Evolutionary conservation across 331 rosid genomes (phyloP), one percentile per base, ranked within the genome.

Genomic region (Acacia pycnantha): DNA sequence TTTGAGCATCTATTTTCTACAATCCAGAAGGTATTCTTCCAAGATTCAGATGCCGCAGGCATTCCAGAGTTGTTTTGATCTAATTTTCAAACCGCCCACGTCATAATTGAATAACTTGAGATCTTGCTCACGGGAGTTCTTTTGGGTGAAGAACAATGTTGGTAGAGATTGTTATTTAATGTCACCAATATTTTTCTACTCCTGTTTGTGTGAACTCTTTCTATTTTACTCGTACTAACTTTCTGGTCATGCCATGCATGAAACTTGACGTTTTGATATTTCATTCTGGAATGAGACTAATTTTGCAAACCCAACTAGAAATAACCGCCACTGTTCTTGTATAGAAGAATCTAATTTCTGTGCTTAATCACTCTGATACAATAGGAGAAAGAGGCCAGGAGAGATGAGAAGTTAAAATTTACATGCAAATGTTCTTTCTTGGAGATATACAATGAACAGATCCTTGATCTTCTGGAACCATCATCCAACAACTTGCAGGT

Each of bases 381-480:
- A 74, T 90, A 96, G 99, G 99, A 96, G 82, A 96, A 92, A 89
- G 98, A 96, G 80, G 90, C 67, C 27, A 91, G 97, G 5, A 91
- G 93, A 85, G 98, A 96, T 47, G 99, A 96, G 67, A 94, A 92
- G 83, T 83, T 96, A 82, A 94, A 86, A 88, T 96, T 88, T 85
- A 84, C 91, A 7, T 94, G 99, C 82, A 96, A 91, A 89, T 90
- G 97, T 83, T 96, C 99, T 77, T 96, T 96, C 85, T 78, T 96
- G 86, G 99, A 96, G 86, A 96, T 96, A 83, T 96, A 96, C 91
- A 96, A 96, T 1, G 99, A 96, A 85, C 99, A 94, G 50, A 96
- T 96, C 82, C 95, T 96, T 80, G 99, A 96, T 89, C 99, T 96
- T 74, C 81, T 96, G 85, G 99, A 96, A 18, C 99, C 99, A 5